Evolutionary conservation across 225 moss, liverwort and hornwort species (phyloP), one percentile per base, ranked within the genome.

Genomic region (Marchantia polymorpha): DNA sequence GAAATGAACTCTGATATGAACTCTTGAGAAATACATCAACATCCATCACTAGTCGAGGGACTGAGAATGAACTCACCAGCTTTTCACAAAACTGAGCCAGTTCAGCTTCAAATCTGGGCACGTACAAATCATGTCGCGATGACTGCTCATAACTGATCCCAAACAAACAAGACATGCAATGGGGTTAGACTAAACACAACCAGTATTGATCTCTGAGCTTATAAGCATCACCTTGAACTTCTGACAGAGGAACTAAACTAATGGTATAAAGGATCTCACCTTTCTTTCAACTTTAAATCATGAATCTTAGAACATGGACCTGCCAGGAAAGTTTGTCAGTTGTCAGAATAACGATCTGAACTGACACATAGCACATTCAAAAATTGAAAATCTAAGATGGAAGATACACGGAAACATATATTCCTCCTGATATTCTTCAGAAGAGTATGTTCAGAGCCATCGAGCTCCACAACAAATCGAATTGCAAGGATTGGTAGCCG

Each of bases 271-370:
- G 82, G 89, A 83, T 89, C 85, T 94, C 90, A 97, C 97, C 97
- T 97, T 94, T 97, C 97, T 83, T 97, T 97, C n/a, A 97, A 88
- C 82, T 93, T 97, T 83, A 88, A 51, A 76, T 97, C 94, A 81
- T 97, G 97, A 82, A 94, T 87, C 84, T 91, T 94, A 69, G 90
- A 85, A 51, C 97, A 97, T 0, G 91, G 93, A 84, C 96, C 96
- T 97, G 76, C 82, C 78, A 88, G 22, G 0, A 19, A 77, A 72
- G 73, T 26, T 29, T 54, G 15, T 27, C 23, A 53, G 10, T 27
- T 55, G 15, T 74, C 7, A 74, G 26, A 74, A 74, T 0, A 26
- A 4, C 29, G 13, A 53, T 23, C 20, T 46, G 69, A 69, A 19
- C 47, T 48, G 47, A 31, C 4, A 65, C 11, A 65, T 29, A 27